Conservation (phyloP, 2,329 filamentous ascomycete species). For the Aspergillus eucalypticola region DNA sequence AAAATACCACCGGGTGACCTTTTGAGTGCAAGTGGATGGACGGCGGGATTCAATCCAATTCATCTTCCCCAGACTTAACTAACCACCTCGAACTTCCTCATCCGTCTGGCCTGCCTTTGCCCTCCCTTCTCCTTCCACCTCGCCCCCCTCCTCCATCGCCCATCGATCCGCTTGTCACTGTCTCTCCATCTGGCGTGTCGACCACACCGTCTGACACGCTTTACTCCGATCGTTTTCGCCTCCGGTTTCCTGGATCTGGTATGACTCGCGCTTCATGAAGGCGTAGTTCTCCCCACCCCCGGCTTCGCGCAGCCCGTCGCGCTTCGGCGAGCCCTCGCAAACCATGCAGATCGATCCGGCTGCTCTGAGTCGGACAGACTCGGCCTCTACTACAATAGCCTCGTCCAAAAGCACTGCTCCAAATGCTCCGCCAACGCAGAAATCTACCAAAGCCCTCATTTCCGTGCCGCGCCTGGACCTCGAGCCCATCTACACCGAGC, state of each 20-base stretch:
- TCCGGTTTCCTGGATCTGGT: slow-evolving; percentile 13
- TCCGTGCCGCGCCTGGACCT: slow-evolving; percentile 63
- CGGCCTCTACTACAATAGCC: slow-evolving; percentile 34
- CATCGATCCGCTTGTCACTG: slow-evolving; percentile 22
- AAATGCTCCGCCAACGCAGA: slow-evolving; percentile 39
- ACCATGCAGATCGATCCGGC: slow-evolving; percentile 50
- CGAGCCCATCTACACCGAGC: slow-evolving; percentile 62
- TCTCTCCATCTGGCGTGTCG: slow-evolving; percentile 6
- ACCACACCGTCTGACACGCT: slow-evolving; percentile 1
- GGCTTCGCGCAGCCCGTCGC: slow-evolving; percentile 45
- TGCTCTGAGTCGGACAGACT: slow-evolving; percentile 46
- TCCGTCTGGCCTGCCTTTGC: not conserved
- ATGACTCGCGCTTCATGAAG: slow-evolving; percentile 39
- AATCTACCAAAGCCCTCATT: slow-evolving; percentile 52
- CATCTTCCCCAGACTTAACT: not conserved
- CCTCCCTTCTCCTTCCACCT: slow-evolving; percentile 29
- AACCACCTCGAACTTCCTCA: not conserved
- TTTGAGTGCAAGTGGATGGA: too few relatives aligned
- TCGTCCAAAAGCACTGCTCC: slow-evolving; percentile 34
- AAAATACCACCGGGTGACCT: too few relatives aligned
- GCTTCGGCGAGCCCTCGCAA: slow-evolving; percentile 31
- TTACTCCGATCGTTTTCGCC: slow-evolving; percentile 14
- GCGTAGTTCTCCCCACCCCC: slow-evolving; percentile 35
- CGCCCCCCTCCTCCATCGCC: slow-evolving; percentile 13
- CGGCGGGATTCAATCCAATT: not conserved